phyloP scores from a whole-genome alignment of 2,329 filamentous ascomycete genomes.

The Chaetomiaceae sp. region DNA sequence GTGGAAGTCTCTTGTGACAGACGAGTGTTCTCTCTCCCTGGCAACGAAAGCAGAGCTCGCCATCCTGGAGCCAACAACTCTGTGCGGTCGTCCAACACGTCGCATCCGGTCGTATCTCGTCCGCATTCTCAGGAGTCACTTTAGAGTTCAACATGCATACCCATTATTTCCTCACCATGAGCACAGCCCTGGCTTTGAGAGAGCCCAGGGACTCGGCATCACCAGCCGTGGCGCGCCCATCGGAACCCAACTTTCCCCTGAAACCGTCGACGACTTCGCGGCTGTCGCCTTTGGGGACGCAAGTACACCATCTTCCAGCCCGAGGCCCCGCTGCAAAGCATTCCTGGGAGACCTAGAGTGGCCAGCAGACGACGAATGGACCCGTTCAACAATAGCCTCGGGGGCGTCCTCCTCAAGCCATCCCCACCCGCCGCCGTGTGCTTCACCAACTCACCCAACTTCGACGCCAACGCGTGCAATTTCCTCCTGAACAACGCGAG shows the following conservation, averaged over 20 bases:
- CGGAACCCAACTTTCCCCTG: not conserved
- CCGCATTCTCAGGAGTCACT: too few relatives aligned
- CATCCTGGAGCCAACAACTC: too few relatives aligned
- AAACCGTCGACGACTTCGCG: not conserved
- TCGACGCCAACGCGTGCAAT: slow-evolving; percentile 26
- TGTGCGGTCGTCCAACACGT: too few relatives aligned
- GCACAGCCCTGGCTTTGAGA: too few relatives aligned
- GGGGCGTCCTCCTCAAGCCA: slow-evolving; percentile 31
- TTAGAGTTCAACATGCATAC: too few relatives aligned
- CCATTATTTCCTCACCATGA: too few relatives aligned
- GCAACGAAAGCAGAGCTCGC: too few relatives aligned
- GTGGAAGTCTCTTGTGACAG: too few relatives aligned
- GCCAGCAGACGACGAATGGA: slow-evolving; percentile 25
- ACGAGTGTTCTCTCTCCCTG: too few relatives aligned
- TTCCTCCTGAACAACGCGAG: slow-evolving; percentile 24
- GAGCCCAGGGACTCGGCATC: not conserved
- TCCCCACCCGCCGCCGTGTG: slow-evolving; percentile 31
- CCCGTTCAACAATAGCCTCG: slow-evolving; percentile 28
- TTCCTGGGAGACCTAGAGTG: slow-evolving; percentile 10
- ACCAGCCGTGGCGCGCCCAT: not conserved
- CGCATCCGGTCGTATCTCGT: too few relatives aligned
- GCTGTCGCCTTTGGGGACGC: not conserved
- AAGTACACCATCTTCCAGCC: not conserved
- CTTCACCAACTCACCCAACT: slow-evolving; percentile 27
- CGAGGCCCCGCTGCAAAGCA: not conserved